Conservation (phyloP, 192 early-diverging fungal species). For the Backusella circina region DNA sequence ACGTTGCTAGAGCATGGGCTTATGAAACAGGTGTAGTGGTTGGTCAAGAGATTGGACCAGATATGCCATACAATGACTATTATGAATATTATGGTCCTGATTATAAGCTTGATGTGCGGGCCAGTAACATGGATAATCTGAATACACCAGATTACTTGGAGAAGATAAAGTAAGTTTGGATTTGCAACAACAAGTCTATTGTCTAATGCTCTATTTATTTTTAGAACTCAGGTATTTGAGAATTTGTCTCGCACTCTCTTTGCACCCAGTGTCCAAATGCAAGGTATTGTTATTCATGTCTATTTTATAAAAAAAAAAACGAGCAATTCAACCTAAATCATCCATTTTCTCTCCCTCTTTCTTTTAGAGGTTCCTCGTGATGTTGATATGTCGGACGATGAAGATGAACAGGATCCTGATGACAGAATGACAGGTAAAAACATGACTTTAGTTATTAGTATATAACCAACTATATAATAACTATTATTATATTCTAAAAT, state of each 20-base stretch:
- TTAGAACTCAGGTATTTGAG: conserved; percentile 60
- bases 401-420: conserved; percentile 64
- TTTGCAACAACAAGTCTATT: background rate
- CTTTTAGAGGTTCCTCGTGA: conserved; percentile 70
- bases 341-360: background rate
- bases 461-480: background rate
- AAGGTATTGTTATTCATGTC: conserved; percentile 36
- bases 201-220: background rate
- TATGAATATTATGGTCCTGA: conserved; percentile 92
- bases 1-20: conserved; percentile 94
- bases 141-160: conserved; percentile 87
- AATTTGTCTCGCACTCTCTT: conserved; percentile 57
- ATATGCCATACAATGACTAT: conserved; percentile 86
- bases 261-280: conserved; percentile 83
- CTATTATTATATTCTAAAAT: background rate
- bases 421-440: conserved; percentile 12
- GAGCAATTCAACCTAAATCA: background rate
- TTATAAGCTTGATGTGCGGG: conserved; percentile 80
- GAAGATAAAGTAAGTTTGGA: conserved; percentile 64
- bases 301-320: background rate
- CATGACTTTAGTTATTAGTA: background rate
- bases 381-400: conserved; percentile 61
- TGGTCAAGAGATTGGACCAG: conserved; percentile 66
- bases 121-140: conserved; percentile 86
- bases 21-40: conserved; percentile 90